A percentile compares a stretch with the other conserved stretches of the same genome.
These are phyloP conservation scores for Lunasporangiospora selenospora DNA, from an alignment of 192 early-diverging fungal genomes.

Conservation along the genomic window DNA sequence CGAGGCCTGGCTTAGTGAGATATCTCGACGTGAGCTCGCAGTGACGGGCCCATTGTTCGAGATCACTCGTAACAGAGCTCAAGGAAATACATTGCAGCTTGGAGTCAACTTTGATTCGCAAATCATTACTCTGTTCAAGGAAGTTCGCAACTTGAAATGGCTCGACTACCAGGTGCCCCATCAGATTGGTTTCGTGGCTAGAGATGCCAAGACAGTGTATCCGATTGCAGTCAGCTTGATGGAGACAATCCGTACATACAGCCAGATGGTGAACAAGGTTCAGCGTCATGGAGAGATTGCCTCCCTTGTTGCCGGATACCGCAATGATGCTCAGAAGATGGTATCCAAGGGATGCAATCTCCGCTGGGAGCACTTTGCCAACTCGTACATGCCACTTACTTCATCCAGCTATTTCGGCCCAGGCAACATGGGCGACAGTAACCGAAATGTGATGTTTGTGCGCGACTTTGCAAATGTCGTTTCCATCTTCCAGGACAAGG, in stretches of 20 bases:
- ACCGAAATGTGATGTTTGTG: slow-evolving; percentile 92
- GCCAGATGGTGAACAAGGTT: slow-evolving; percentile 82
- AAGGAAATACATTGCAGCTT: slow-evolving; percentile 76
- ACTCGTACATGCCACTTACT: slow-evolving; percentile 61
- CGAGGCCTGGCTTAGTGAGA: slow-evolving; percentile 90
- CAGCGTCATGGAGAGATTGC: slow-evolving; percentile 77
- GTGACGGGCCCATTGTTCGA: slow-evolving; percentile 92
- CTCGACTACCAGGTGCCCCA: slow-evolving; percentile 94
- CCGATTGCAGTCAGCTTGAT: slow-evolving; percentile 97
- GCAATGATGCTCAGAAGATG: slow-evolving; percentile 91
- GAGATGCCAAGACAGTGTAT: slow-evolving; percentile 97
- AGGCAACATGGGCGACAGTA: slow-evolving; percentile 61
- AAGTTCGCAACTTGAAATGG: slow-evolving; percentile 97
- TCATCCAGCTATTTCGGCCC: slow-evolving; percentile 26
- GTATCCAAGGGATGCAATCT: slow-evolving; percentile 81
- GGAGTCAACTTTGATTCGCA: slow-evolving; percentile 94
- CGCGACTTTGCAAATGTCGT: slow-evolving; percentile 92
- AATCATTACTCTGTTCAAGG: slow-evolving; percentile 97
- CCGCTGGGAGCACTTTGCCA: slow-evolving; percentile 96
- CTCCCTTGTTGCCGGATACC: slow-evolving; percentile 89
- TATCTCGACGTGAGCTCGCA: slow-evolving; percentile 78
- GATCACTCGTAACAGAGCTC: slow-evolving; percentile 82
- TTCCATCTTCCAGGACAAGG: slow-evolving; percentile 96
- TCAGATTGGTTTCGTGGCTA: slow-evolving; percentile 87
- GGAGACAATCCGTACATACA: slow-evolving; percentile 95